These are phyloP conservation scores for Coemansia sp. DNA, from an alignment of 192 early-diverging fungal genomes.

Conservation along the genomic window DNA sequence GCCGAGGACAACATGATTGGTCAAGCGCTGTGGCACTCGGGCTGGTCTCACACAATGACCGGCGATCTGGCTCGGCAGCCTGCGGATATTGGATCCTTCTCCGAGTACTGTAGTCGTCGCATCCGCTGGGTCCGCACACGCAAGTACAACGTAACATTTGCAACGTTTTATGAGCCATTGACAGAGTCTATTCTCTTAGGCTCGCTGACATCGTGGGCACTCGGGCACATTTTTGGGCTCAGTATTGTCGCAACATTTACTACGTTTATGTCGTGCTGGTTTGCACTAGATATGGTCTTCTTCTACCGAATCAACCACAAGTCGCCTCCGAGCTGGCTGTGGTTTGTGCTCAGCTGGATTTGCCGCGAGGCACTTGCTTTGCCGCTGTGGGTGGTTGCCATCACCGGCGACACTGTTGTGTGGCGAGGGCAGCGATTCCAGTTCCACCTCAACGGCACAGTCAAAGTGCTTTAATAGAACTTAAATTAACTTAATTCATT, in stretches of 20 bases:
- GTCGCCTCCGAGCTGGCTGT: constrained; percentile 52
- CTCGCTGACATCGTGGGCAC: constrained; percentile 66
- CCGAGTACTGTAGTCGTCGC: constrained; percentile 81
- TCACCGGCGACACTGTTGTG: constrained; percentile 74
- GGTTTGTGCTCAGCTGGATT: constrained; percentile 68
- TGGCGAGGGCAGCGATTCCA: constrained; percentile 82
- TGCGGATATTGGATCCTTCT: constrained; percentile 66
- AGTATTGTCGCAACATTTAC: constrained; percentile 47
- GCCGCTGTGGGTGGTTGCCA: constrained; percentile 79
- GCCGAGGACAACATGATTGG: constrained; percentile 96
- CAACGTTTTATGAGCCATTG: constrained; percentile 90
- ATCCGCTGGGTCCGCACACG: constrained; percentile 91
- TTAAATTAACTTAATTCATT: not conserved
- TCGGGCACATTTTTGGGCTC: constrained; percentile 56
- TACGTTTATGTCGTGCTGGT: constrained; percentile 57
- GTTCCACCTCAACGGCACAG: constrained; percentile 64
- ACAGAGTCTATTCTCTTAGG: constrained; percentile 84
- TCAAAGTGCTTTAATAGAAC: constrained; percentile 21
- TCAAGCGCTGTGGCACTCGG: constrained; percentile 73
- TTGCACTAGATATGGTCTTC: constrained; percentile 60
- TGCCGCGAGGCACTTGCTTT: constrained; percentile 79
- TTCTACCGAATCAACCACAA: constrained; percentile 45
- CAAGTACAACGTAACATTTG: constrained; percentile 87
- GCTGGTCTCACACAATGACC: constrained; percentile 81
- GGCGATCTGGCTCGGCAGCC: constrained; percentile 84